A percentile compares a stretch with the other conserved stretches of the same genome.
These are phyloP conservation scores for Colletotrichum sojae DNA, from an alignment of 2,329 filamentous ascomycete genomes.

Conservation along the genomic window DNA sequence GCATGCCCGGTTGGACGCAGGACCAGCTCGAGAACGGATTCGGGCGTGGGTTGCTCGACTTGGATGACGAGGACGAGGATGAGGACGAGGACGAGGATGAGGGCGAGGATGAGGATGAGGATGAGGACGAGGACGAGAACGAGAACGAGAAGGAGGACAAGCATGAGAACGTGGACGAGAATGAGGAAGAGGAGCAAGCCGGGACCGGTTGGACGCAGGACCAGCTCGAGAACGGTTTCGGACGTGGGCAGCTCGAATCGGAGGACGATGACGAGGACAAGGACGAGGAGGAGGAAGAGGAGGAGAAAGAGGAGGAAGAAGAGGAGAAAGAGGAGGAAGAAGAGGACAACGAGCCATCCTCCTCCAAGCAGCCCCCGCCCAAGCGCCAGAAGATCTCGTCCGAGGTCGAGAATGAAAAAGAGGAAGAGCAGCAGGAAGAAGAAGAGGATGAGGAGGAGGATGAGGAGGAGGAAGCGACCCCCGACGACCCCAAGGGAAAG, in stretches of 20 bases:
- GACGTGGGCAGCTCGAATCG: too few species aligned
- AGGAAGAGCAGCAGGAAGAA: background rate
- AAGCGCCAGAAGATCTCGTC: background rate
- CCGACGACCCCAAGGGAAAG: too few species aligned
- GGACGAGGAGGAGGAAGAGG: background rate
- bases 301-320: background rate
- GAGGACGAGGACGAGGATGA: background rate
- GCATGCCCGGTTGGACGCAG: too few species aligned
- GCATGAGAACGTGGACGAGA: background rate
- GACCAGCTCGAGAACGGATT: too few species aligned
- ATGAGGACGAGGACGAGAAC: background rate
- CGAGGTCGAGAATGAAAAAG: background rate
- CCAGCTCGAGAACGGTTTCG: too few species aligned
- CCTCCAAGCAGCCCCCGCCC: background rate
- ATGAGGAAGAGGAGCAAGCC: background rate
- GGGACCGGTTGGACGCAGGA: too few species aligned
- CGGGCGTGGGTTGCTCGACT: too few species aligned
- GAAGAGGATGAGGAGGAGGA: background rate
- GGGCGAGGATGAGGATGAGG: background rate
- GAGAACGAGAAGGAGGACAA: background rate
- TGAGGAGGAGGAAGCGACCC: too few species aligned
- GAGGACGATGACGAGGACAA: background rate
- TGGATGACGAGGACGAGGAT: too few species aligned
- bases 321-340: conserved; percentile 2
- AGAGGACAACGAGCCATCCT: background rate